phyloP scores from a whole-genome alignment of 2,329 filamentous ascomycete species.

The Penicillium sp. region DNA sequence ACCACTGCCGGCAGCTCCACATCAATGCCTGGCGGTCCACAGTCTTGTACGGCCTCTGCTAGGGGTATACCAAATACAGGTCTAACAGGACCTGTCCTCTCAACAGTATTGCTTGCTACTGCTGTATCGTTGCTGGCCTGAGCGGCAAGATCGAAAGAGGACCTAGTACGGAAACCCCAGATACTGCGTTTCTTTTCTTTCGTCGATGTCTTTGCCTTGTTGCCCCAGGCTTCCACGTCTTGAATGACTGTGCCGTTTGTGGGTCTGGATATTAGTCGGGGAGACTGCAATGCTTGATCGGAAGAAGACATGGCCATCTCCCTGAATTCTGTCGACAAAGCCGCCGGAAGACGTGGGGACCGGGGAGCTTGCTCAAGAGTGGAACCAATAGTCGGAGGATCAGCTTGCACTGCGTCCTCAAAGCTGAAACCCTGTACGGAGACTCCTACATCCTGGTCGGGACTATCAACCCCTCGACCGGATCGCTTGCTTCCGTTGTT shows the following conservation, averaged over 20 bases:
- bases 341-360: slow-evolving; percentile 34
- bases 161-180: slow-evolving; percentile 64
- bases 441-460: slow-evolving; percentile 35
- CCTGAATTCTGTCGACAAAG: slow-evolving; percentile 29
- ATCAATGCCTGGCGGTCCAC: slow-evolving; percentile 66
- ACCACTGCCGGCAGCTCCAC: slow-evolving; percentile 86
- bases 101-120: slow-evolving; percentile 50
- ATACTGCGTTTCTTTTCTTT: slow-evolving; percentile 79
- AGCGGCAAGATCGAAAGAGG: slow-evolving; percentile 62
- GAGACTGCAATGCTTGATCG: slow-evolving; percentile 36
- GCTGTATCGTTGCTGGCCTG: slow-evolving; percentile 31
- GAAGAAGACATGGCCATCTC: slow-evolving; percentile 22
- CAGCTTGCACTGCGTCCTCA: slow-evolving; percentile 56
- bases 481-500: slow-evolving; percentile 28
- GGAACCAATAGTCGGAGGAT: slow-evolving; percentile 54
- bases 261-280: slow-evolving; percentile 72
- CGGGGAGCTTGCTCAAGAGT: slow-evolving; percentile 33
- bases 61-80: slow-evolving; percentile 83
- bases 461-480: slow-evolving; percentile 38
- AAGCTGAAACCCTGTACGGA: slow-evolving; percentile 53
- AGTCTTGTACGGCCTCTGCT: slow-evolving; percentile 79
- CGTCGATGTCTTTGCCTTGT: slow-evolving; percentile 60
- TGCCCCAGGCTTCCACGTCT: slow-evolving; percentile 81
- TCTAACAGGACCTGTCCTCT: slow-evolving; percentile 55
- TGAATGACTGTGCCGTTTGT: slow-evolving; percentile 82